Evolutionary conservation across 2,329 filamentous ascomycete species (phyloP).

Genomic region (Bipolaris cookei): DNA sequence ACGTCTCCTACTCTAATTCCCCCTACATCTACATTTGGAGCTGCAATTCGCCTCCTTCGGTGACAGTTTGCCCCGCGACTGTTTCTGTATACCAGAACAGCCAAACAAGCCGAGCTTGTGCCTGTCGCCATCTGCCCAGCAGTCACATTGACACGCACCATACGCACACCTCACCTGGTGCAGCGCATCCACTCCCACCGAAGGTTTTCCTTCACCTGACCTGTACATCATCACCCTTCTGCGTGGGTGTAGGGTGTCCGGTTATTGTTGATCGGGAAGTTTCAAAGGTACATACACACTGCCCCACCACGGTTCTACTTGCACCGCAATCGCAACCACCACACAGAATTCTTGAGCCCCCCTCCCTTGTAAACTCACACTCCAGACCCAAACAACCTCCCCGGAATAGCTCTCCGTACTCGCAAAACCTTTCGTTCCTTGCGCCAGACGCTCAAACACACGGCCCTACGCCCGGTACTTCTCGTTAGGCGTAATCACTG

Average conservation of each 20-base stretch:
- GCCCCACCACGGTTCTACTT: conserved; percentile 32
- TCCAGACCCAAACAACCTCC: background rate
- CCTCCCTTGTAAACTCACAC: background rate
- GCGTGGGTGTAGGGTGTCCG: background rate
- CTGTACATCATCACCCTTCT: background rate
- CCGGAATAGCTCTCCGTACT: conserved; percentile 3
- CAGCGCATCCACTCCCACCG: conserved; percentile 3
- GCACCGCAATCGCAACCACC: conserved; percentile 19
- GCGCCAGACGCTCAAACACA: background rate
- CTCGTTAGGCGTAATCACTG: background rate
- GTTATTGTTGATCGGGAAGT: conserved; percentile 6
- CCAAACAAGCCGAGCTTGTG: conserved; percentile 4
- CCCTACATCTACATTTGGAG: background rate
- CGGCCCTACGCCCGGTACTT: background rate
- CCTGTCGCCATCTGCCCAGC: conserved; percentile 7
- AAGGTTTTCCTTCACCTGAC: background rate
- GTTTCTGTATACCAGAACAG: conserved; percentile 2
- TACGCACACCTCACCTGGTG: conserved; percentile 9
- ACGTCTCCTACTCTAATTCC: conserved; percentile 14
- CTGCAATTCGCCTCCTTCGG: conserved; percentile 5
- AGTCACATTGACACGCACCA: conserved; percentile 4
- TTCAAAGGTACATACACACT: conserved; percentile 26
- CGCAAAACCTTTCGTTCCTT: background rate
- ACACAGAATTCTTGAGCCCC: conserved; percentile 12
- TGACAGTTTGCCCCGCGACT: background rate